Base-by-base conservation (phyloP, 495 filamentous ascomycete species). In the Hypoxylon crocopeplum region DNA sequence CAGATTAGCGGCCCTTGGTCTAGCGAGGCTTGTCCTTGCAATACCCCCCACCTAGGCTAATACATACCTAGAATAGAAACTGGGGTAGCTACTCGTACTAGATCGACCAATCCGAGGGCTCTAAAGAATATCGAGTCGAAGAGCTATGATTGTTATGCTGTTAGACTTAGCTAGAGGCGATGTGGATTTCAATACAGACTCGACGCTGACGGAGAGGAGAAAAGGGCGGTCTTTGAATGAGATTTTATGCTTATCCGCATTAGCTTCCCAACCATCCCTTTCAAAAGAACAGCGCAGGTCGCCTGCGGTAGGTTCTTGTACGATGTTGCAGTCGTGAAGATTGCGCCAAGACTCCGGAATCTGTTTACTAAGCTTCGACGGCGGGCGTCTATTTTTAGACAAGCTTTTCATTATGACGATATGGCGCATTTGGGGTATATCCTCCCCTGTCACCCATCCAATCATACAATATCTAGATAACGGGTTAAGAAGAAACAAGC, bases 321-420 rank as follows among this genome's bases (percentile, higher is more conserved):
- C 12, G 30, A 17, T 63, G 53, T 62, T 56, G 45, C 38, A 40
- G 16, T 22, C 4, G 33, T 34, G 27, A 57, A 47, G 52, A 51
- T 45, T 53, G 41, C 45, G 58, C 59, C 59, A 63, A 63, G 52
- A 52, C 53, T 25, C 52, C 3, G 17, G 32, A 29, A 33, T 39
- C 2, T 24, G 30, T 50, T 63, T 38, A 63, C 59, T 63, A 57
- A 63, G 59, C 47, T 52, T 57, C 21, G 32, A 53, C 17, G 32
- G 33, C 24, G 27, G 12, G 5, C 40, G 13, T 56, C 29, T 63
- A 63, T 63, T 57, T 53, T 53, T 63, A 63, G 59, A 56, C 30
- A 7, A 11, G 19, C 29, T 19, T 37, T 51, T 57, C 41, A 16
- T 37, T 54, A 42, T 34, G 12, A 7, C 8, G 17, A 44, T 51